Evolutionary conservation across 2,329 filamentous ascomycete genomes (phyloP).

Genomic region (Penicillium rolfsii): DNA sequence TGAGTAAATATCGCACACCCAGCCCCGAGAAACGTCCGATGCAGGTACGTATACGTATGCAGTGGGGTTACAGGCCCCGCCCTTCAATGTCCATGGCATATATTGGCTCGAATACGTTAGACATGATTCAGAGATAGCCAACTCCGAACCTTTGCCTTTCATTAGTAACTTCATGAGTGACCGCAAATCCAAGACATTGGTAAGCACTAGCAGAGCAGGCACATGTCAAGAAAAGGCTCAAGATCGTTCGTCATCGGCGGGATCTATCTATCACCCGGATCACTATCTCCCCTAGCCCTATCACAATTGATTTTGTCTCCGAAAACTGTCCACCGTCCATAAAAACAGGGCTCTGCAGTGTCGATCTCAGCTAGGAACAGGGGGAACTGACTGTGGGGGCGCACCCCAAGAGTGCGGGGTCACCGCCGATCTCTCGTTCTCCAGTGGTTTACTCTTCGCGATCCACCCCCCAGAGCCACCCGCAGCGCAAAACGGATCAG

Average conservation of each 20-base stretch:
- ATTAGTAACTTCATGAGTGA: background rate
- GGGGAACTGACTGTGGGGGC: background rate
- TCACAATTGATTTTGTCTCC: constrained; percentile 3
- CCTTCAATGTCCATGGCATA: no score
- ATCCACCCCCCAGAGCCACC: background rate
- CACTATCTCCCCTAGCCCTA: background rate
- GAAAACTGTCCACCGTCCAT: background rate
- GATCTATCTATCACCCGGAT: background rate
- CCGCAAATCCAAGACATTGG: background rate
- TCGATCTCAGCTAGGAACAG: constrained; percentile 5
- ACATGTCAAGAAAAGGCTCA: background rate
- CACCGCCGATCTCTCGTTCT: constrained; percentile 5
- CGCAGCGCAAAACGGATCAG: background rate
- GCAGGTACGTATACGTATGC: no score
- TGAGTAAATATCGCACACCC: no score
- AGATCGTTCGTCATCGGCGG: background rate
- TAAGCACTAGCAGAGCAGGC: background rate
- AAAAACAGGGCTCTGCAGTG: constrained; percentile 2
- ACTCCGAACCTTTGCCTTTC: background rate
- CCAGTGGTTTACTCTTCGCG: constrained; percentile 5
- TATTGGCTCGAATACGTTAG: background rate
- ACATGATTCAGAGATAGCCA: background rate
- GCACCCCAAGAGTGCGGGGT: constrained; percentile 14
- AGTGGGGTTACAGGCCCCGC: no score
- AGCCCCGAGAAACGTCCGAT: no score